Evolutionary conservation across 371 early-diverging fungal genomes (phyloP).

Genomic region (Chytridium lagenaria): DNA sequence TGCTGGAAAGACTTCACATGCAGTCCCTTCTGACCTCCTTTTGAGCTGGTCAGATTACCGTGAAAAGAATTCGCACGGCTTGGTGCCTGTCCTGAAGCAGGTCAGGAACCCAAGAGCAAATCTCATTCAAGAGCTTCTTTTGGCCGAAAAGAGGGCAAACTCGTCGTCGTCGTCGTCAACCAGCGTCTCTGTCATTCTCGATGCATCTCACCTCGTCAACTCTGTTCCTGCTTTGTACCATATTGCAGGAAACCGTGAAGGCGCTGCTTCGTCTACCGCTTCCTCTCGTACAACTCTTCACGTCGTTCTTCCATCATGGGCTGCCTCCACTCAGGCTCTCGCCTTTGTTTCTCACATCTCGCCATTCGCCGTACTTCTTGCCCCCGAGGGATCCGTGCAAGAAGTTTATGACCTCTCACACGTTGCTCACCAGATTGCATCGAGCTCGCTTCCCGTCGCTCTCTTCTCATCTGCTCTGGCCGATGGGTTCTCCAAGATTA

Average conservation of each 20-base stretch:
- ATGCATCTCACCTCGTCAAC: constrained; percentile 61
- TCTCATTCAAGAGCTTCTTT: constrained; percentile 8
- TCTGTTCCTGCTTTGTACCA: constrained; percentile 73
- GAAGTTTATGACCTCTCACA: constrained; percentile 1
- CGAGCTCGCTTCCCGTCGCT: background rate
- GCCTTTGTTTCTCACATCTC: background rate
- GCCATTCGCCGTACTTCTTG: constrained; percentile 5
- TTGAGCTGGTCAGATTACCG: constrained; percentile 27
- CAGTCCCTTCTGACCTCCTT: constrained; percentile 19
- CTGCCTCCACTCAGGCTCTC: background rate
- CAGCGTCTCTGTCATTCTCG: constrained; percentile 63
- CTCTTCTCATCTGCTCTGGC: background rate
- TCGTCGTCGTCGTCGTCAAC: constrained; percentile 37
- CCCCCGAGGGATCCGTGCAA: background rate
- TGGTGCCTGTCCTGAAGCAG: background rate
- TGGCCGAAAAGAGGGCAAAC: constrained; percentile 12
- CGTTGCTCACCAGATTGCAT: background rate
- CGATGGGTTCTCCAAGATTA: background rate
- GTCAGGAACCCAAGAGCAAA: constrained; percentile 24
- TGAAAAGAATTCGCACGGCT: constrained; percentile 21
- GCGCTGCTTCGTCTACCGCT: too few species aligned
- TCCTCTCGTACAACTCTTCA: too few species aligned
- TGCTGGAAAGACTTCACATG: background rate
- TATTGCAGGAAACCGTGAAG: too few species aligned
- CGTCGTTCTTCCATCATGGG: too few species aligned